Percentiles rank a stretch among this genome's conserved stretches.
These are phyloP conservation scores for Kwoniella shandongensis DNA, from an alignment of 768 basidiomycete species.

Conservation along the genomic window DNA sequence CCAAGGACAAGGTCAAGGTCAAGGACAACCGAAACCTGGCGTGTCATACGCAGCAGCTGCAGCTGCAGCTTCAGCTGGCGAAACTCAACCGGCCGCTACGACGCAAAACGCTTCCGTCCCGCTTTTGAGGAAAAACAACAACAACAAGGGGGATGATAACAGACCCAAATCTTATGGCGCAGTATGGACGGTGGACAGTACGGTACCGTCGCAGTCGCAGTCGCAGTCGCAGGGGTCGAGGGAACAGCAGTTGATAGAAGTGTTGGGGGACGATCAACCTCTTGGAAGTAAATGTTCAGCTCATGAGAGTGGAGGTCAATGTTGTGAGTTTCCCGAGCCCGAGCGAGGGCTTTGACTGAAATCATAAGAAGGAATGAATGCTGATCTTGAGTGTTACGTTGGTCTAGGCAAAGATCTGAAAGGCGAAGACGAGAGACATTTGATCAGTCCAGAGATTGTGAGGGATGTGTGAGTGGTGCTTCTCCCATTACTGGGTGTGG, in stretches of 20 bases:
- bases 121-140: conserved; percentile 13
- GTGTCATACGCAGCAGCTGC: too few species aligned
- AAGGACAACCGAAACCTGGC: neutral
- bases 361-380: neutral
- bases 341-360: neutral
- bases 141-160: neutral
- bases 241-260: conserved; percentile 11
- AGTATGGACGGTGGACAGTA: conserved; percentile 19
- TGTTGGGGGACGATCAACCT: conserved; percentile 18
- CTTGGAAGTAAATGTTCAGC: conserved; percentile 22
- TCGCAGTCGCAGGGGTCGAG: neutral
- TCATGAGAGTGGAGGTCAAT: conserved; percentile 21
- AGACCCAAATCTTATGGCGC: conserved; percentile 12
- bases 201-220: neutral
- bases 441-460: conserved; percentile 46
- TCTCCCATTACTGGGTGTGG: neutral
- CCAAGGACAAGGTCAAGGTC: neutral
- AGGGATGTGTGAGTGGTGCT: conserved; percentile 44
- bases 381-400: neutral
- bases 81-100: neutral
- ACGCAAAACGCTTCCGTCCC: conserved; percentile 15
- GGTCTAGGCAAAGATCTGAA: conserved; percentile 37
- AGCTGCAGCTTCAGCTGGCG: too few species aligned
- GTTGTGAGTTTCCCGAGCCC: conserved; percentile 9
- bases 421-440: conserved; percentile 46